Percentiles rank a stretch among this genome's conserved stretches.
Evolutionary conservation across 2,329 filamentous ascomycete genomes (phyloP).

Genomic region (Epichloe brachyelytri): DNA sequence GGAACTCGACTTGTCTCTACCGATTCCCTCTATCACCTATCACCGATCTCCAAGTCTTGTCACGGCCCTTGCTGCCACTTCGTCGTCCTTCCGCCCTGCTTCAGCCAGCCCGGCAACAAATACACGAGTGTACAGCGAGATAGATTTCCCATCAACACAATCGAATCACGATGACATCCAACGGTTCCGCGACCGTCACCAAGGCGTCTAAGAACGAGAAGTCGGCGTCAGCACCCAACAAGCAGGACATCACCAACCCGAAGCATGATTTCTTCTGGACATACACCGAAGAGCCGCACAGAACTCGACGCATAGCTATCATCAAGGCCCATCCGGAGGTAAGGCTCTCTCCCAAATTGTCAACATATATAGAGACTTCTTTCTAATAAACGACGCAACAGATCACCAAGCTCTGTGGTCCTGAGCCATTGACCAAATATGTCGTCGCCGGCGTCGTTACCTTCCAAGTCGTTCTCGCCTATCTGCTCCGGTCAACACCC

Average conservation of each 20-base stretch:
- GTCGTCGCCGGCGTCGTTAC: slow-evolving; percentile 73
- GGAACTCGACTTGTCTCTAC: no score
- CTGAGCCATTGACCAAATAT: slow-evolving; percentile 91
- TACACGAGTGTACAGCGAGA: neutral
- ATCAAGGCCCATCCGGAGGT: slow-evolving; percentile 98
- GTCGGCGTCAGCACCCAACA: slow-evolving; percentile 7
- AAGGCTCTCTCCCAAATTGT: slow-evolving; percentile 10
- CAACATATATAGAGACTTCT: neutral
- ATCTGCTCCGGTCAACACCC: slow-evolving; percentile 60
- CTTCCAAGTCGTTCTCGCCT: slow-evolving; percentile 68
- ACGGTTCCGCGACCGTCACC: slow-evolving; percentile 22
- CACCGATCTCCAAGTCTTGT: neutral
- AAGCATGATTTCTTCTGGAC: slow-evolving; percentile 80
- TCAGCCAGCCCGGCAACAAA: neutral
- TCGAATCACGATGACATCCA: slow-evolving; percentile 13
- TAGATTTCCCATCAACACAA: neutral
- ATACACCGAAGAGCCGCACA: slow-evolving; percentile 94
- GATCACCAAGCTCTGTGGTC: slow-evolving; percentile 95
- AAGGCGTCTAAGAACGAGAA: slow-evolving; percentile 17
- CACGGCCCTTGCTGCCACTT: neutral
- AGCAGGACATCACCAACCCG: slow-evolving; percentile 11
- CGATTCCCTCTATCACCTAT: no score
- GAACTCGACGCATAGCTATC: slow-evolving; percentile 79
- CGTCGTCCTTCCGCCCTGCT: neutral
- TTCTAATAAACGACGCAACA: slow-evolving; percentile 21